Percentiles rank a stretch among this genome's conserved stretches.
Evolutionary conservation across 1,284 basidiomycete genomes (phyloP).

Genomic region (Austroboletus niveus): DNA sequence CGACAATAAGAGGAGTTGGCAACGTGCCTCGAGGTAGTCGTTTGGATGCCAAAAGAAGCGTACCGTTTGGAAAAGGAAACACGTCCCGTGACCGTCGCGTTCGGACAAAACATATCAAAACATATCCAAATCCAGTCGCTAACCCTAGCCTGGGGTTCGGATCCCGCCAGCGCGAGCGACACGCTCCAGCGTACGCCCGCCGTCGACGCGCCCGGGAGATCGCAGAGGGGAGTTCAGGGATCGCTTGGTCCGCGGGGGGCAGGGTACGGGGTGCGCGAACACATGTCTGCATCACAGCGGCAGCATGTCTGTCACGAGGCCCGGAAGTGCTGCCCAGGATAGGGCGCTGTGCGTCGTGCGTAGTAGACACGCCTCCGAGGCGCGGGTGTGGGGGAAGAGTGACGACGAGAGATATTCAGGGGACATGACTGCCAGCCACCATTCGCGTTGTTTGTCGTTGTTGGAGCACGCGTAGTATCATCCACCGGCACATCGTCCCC

Average conservation of each 20-base stretch:
- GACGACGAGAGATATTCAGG: slow-evolving; percentile 10
- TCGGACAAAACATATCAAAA: slow-evolving; percentile 26
- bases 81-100: slow-evolving; percentile 37
- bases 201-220: background rate
- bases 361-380: too few species aligned
- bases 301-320: slow-evolving; percentile 26
- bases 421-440: slow-evolving; percentile 1
- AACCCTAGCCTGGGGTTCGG: slow-evolving; percentile 26
- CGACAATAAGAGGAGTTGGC: slow-evolving; percentile 31
- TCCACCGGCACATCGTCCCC: slow-evolving; percentile 15
- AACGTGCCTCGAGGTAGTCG: slow-evolving; percentile 32
- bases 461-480: slow-evolving; percentile 48
- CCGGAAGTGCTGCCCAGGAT: too few species aligned
- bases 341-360: too few species aligned
- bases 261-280: slow-evolving; percentile 20
- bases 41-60: slow-evolving; percentile 19
- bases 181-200: too few species aligned
- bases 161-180: too few species aligned
- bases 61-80: slow-evolving; percentile 33
- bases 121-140: background rate
- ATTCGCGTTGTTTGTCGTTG: slow-evolving; percentile 49
- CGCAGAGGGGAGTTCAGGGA: too few species aligned
- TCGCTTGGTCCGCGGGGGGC: background rate
- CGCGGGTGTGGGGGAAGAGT: background rate
- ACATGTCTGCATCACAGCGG: slow-evolving; percentile 8